Conservation (phyloP, 2,329 filamentous ascomycete genomes). For the Gaeumannomyces tritici region DNA sequence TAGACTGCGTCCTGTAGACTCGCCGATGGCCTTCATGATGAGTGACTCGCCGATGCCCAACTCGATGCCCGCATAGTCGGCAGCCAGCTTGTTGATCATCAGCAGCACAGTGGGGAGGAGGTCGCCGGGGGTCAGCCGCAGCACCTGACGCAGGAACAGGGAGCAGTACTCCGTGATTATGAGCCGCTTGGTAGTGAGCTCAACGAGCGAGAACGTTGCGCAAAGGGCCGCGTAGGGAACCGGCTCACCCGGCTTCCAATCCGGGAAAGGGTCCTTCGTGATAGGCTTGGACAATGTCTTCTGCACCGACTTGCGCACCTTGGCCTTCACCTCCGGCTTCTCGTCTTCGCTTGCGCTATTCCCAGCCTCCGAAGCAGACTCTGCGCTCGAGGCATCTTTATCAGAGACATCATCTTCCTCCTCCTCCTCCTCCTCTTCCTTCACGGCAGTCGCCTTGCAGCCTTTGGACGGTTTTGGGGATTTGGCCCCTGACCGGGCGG, state of each 20-base stretch:
- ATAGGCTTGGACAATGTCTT: slow-evolving; percentile 66
- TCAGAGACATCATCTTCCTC: slow-evolving; percentile 21
- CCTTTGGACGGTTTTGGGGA: slow-evolving; percentile 28
- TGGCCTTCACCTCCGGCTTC: slow-evolving; percentile 62
- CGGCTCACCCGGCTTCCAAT: slow-evolving; percentile 82
- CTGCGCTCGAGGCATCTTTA: slow-evolving; percentile 30
- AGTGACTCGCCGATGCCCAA: slow-evolving; percentile 96
- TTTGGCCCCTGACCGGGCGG: too few relatives aligned
- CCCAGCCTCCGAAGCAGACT: slow-evolving; percentile 40
- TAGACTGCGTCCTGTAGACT: slow-evolving; percentile 81
- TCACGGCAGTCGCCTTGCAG: slow-evolving; percentile 27
- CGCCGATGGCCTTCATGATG: slow-evolving; percentile 97
- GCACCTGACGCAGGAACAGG: slow-evolving; percentile 78
- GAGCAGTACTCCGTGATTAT: slow-evolving; percentile 85
- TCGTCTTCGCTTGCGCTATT: slow-evolving; percentile 42
- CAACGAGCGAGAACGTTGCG: slow-evolving; percentile 86
- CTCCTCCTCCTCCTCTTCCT: slow-evolving; percentile 33
- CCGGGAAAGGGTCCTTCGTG: slow-evolving; percentile 76
- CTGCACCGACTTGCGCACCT: slow-evolving; percentile 73
- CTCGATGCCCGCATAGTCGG: slow-evolving; percentile 93
- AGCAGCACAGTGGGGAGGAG: slow-evolving; percentile 80
- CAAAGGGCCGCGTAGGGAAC: slow-evolving; percentile 94
- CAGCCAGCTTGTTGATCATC: slow-evolving; percentile 97
- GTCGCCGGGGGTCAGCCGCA: slow-evolving; percentile 80
- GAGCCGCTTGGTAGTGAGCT: slow-evolving; percentile 87